phyloP scores from a whole-genome alignment of 2,329 filamentous ascomycete species.

The Emmonsiellopsis sp. region DNA sequence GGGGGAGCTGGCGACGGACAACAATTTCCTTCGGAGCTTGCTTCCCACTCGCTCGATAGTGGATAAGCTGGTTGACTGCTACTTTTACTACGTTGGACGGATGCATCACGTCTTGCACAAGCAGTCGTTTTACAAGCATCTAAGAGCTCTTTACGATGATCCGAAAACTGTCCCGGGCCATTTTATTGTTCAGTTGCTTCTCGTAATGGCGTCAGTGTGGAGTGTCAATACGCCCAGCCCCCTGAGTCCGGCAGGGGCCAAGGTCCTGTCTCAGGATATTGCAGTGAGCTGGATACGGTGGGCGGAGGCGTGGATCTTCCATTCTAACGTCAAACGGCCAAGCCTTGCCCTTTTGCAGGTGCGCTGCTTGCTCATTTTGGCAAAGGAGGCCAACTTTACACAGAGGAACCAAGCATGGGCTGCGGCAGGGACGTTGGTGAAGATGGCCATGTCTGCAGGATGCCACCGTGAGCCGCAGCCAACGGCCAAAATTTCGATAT shows the following conservation, averaged over 20 bases:
- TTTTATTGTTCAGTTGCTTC: constrained; percentile 28
- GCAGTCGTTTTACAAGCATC: constrained; percentile 30
- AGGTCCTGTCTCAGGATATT: constrained; percentile 14
- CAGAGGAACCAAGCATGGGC: constrained; percentile 47
- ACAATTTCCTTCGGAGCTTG: constrained; percentile 20
- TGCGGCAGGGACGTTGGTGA: constrained; percentile 40
- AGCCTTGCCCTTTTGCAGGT: constrained; percentile 42
- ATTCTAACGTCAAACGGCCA: constrained; percentile 54
- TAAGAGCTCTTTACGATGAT: constrained; percentile 26
- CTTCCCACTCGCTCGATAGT: constrained; percentile 26
- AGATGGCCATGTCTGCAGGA: constrained; percentile 44
- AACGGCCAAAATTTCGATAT: constrained; percentile 25
- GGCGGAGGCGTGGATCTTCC: constrained; percentile 79
- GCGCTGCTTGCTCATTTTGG: constrained; percentile 41
- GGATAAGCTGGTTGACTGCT: constrained; percentile 29
- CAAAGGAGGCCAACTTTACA: constrained; percentile 42
- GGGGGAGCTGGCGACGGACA: constrained; percentile 21
- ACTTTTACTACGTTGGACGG: constrained; percentile 31
- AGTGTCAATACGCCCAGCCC: constrained; percentile 12
- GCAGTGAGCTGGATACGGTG: constrained; percentile 68
- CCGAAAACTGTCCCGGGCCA: constrained; percentile 19
- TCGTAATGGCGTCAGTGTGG: constrained; percentile 30
- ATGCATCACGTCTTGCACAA: constrained; percentile 32
- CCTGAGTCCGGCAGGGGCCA: constrained; percentile 1
- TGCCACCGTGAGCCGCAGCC: constrained; percentile 36